A percentile compares a stretch with the other conserved stretches of the same genome.
phyloP scores from a whole-genome alignment of 78 protist genomes.

The Salpingoeca rosetta region DNA sequence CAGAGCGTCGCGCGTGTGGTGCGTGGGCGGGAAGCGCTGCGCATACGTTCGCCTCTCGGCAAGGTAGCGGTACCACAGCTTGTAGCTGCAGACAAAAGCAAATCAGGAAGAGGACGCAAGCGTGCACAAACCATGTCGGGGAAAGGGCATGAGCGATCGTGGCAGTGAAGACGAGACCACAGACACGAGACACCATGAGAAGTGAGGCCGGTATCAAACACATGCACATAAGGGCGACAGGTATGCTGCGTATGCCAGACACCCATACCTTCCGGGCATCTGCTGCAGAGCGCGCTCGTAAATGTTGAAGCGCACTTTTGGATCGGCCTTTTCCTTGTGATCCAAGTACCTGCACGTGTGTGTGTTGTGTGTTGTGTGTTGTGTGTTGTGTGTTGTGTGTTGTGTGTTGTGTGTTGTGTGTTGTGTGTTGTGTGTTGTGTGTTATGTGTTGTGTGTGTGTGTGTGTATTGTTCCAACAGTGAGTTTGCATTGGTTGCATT shows the following conservation, averaged over 20 bases:
- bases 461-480: too few relatives aligned
- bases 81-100: slow-evolving; percentile 36
- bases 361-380: not conserved
- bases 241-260: not conserved
- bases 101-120: not conserved
- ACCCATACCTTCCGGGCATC: not conserved
- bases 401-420: too few relatives aligned
- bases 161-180: not conserved
- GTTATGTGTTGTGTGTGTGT: too few relatives aligned
- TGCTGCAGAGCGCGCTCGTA: not conserved
- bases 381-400: too few relatives aligned
- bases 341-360: not conserved
- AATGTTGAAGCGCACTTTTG: not conserved
- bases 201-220: not conserved
- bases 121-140: not conserved
- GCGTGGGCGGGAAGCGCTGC: slow-evolving; percentile 16
- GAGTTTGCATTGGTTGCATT: too few relatives aligned
- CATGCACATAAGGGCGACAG: not conserved
- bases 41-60: slow-evolving; percentile 15
- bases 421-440: too few relatives aligned
- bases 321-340: not conserved
- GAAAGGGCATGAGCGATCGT: not conserved
- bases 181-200: not conserved
- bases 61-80: slow-evolving; percentile 82
- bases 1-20: slow-evolving; percentile 51